A percentile compares a stretch with the other conserved stretches of the same genome.
Conservation (phyloP, 2,329 filamentous ascomycete species). For the Pseudonectria foliicola region DNA sequence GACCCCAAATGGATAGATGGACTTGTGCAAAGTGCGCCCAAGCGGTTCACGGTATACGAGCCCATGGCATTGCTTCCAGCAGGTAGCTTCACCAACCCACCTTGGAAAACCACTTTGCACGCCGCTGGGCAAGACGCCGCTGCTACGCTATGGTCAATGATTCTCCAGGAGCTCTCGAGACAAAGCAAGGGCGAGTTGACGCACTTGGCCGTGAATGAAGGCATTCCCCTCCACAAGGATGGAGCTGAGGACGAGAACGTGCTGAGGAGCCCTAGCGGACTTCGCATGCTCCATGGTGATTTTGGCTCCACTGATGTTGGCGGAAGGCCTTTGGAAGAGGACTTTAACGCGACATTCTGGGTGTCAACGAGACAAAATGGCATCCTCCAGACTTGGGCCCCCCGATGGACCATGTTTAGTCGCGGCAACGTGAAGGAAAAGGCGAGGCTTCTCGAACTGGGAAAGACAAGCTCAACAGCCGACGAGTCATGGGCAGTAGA, state of each 20-base stretch:
- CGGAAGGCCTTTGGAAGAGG: slow-evolving; percentile 30
- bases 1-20: slow-evolving; percentile 12
- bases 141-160: slow-evolving; percentile 38
- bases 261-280: slow-evolving; percentile 63
- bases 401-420: slow-evolving; percentile 89
- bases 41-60: slow-evolving; percentile 53
- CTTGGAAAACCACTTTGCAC: slow-evolving; percentile 34
- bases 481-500: slow-evolving; percentile 56
- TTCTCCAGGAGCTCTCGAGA: slow-evolving; percentile 40
- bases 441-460: slow-evolving; percentile 59
- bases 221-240: slow-evolving; percentile 44
- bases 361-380: slow-evolving; percentile 70
- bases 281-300: slow-evolving; percentile 64
- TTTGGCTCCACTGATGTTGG: slow-evolving; percentile 52
- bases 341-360: slow-evolving; percentile 70
- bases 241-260: slow-evolving; percentile 50
- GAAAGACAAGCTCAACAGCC: slow-evolving; percentile 1
- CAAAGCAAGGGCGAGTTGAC: slow-evolving; percentile 39
- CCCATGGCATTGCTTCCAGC: slow-evolving; percentile 55
- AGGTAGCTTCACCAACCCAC: slow-evolving; percentile 43
- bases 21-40: slow-evolving; percentile 40
- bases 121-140: slow-evolving; percentile 16
- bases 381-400: slow-evolving; percentile 80
- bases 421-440: slow-evolving; percentile 89
- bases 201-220: slow-evolving; percentile 54